Evolutionary conservation across 23 red algal species (phyloP), one percentile per base, ranked within the genome.

Genomic region (Gracilaria caudata): DNA sequence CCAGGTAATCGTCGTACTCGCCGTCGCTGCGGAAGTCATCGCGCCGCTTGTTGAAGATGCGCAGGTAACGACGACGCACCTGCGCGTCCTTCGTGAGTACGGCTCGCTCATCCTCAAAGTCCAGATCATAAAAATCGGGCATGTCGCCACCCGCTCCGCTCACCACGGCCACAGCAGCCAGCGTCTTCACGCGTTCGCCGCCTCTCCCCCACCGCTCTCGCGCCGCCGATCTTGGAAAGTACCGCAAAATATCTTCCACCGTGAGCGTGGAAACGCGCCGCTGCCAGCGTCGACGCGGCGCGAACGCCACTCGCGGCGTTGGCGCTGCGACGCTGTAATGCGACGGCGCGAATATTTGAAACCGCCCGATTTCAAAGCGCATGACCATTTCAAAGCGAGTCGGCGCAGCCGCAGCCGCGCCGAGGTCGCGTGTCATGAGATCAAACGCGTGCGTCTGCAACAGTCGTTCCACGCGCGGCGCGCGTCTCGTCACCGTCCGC

Each of bases 1-100:
- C 94, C 78, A 97, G 40, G 71, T 97, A 97, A 29, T 97, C 83
- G 43, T 97, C 86, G 63, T 83, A 97, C 37, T 79, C 83, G 44
- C 60, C 39, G 63, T 97, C 94, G 21, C 72, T 77, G 8, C 29
- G n/a, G 43, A 97, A 97, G 43, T 97, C 94, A 44, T 97, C 94
- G 56, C 80, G 63, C 14, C 75, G 68, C 83, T 93, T 97, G 73
- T 97, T 97, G 77, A 97, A 97, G 46, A 78, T 68, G 43, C 87
- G 77, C 36, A 90, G 43, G 38, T 93, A 83, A 1, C 88, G 77
- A 43, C 86, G 83, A 3, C 94, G 87, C n/a, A 64, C 60, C 56
- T 84, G 85, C n/a, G 73, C 74, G 32, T 91, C 87, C 46, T 82
- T 82, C 3, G 43, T 91, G 1, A 91, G 45, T 33, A 24, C 28